A percentile compares a stretch with the other conserved stretches of the same genome.
Evolutionary conservation across 1,284 basidiomycete species (phyloP).

Genomic region (Moesziomyces sp.): DNA sequence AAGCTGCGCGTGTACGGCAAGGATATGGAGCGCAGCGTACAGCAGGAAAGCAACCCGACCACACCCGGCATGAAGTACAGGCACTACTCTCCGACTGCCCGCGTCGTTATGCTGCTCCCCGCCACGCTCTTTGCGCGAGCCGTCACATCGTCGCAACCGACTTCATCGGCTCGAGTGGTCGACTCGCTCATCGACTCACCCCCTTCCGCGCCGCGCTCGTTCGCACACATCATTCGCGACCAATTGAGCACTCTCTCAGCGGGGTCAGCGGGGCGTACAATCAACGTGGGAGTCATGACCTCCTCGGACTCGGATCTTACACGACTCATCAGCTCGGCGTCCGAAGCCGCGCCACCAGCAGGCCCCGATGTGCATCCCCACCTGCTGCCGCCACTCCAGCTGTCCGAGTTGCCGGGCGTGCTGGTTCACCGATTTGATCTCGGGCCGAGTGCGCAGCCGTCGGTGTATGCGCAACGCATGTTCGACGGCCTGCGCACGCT

Average conservation of each 20-base stretch:
- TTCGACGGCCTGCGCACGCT: slow-evolving; percentile 89
- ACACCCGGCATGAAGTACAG: slow-evolving; percentile 99
- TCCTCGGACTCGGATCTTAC: slow-evolving; percentile 39
- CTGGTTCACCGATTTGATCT: slow-evolving; percentile 70
- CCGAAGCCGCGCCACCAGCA: background rate
- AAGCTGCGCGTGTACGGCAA: slow-evolving; percentile 62
- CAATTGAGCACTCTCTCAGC: slow-evolving; percentile 15
- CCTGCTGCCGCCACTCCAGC: slow-evolving; percentile 11
- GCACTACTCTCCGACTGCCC: slow-evolving; percentile 84
- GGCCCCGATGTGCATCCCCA: slow-evolving; percentile 7
- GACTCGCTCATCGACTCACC: slow-evolving; percentile 14
- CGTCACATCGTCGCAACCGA: background rate
- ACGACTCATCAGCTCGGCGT: slow-evolving; percentile 5
- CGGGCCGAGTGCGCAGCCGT: slow-evolving; percentile 75
- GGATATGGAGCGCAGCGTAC: slow-evolving; percentile 53
- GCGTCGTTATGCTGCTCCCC: slow-evolving; percentile 52
- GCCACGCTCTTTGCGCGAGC: slow-evolving; percentile 26
- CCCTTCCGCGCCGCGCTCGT: slow-evolving; percentile 3
- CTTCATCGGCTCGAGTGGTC: slow-evolving; percentile 18
- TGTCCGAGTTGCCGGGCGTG: slow-evolving; percentile 4
- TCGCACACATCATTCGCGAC: slow-evolving; percentile 19
- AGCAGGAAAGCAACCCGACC: slow-evolving; percentile 73
- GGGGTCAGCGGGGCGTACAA: background rate
- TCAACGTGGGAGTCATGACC: slow-evolving; percentile 48
- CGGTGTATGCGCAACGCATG: slow-evolving; percentile 80